Percentiles rank a stretch among this genome's conserved stretches.
Conservation (phyloP, 2,329 filamentous ascomycete genomes). For the Penicillium sp. region DNA sequence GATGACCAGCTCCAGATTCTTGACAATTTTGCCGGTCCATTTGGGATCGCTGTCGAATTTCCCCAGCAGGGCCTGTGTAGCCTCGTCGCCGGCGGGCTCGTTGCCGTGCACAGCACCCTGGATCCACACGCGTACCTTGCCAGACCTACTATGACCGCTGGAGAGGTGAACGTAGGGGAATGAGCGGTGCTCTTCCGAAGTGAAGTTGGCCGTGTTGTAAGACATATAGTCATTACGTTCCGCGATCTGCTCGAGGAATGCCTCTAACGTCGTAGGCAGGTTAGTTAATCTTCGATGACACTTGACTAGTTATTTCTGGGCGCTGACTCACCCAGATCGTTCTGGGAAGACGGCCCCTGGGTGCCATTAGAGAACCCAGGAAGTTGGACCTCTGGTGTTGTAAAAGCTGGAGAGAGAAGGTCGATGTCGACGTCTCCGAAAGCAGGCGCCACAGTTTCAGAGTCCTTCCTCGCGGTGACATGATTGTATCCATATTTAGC, state of each 20-base stretch:
- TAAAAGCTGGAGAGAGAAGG: constrained; percentile 10
- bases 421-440: background rate
- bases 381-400: constrained; percentile 10
- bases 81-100: constrained; percentile 13
- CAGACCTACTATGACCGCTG: background rate
- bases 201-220: constrained; percentile 12
- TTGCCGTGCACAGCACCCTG: constrained; percentile 15
- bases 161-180: constrained; percentile 13
- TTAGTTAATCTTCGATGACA: too few species aligned
- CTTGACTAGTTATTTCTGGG: too few species aligned
- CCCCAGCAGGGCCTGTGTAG: constrained; percentile 12
- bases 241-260: constrained; percentile 4
- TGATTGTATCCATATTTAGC: constrained; percentile 12
- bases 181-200: constrained; percentile 10
- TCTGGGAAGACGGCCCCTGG: constrained; percentile 11
- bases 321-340: background rate
- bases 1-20: constrained; percentile 8
- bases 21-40: constrained; percentile 6
- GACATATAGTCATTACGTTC: constrained; percentile 14
- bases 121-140: constrained; percentile 15
- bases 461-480: constrained; percentile 8
- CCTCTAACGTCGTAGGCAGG: background rate
- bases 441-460: background rate
- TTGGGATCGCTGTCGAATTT: constrained; percentile 5
- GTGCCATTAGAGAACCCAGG: constrained; percentile 15